Percentiles rank a stretch among this genome's conserved stretches.
Conservation (phyloP, 768 basidiomycete species). For the Termitomyces sp. region DNA sequence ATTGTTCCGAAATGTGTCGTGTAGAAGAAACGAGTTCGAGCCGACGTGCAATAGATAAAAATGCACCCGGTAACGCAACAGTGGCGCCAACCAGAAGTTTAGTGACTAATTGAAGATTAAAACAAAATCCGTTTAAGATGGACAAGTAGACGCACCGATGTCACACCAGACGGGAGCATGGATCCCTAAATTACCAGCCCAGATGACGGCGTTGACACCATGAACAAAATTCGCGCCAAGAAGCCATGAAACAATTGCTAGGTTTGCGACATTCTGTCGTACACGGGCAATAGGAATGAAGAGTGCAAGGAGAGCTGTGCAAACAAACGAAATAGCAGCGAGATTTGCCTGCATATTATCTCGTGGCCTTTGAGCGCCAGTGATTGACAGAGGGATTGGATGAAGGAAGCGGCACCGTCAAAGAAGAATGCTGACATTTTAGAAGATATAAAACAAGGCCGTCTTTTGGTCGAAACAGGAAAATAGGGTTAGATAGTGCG, state of each 20-base stretch:
- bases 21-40: conserved; percentile 51
- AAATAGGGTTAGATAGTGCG: background rate
- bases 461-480: conserved; percentile 5
- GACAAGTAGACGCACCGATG: conserved; percentile 45
- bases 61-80: conserved; percentile 55
- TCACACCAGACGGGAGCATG: conserved; percentile 68
- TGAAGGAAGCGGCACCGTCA: conserved; percentile 11
- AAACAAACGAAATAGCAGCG: conserved; percentile 39
- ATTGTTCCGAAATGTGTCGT: conserved; percentile 26
- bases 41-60: conserved; percentile 49
- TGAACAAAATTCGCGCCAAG: conserved; percentile 41
- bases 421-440: conserved; percentile 14
- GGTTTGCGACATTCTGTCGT: conserved; percentile 38
- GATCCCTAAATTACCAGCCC: conserved; percentile 47
- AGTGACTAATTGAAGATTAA: conserved; percentile 36
- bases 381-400: conserved; percentile 10
- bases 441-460: conserved; percentile 25
- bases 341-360: conserved; percentile 30
- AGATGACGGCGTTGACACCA: conserved; percentile 56
- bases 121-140: background rate
- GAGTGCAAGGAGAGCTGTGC: conserved; percentile 31
- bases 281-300: conserved; percentile 41
- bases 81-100: conserved; percentile 47
- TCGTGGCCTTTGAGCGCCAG: conserved; percentile 2
- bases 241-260: conserved; percentile 51